Base-by-base conservation (phyloP, 2,329 filamentous ascomycete genomes). In the Talaromyces sp. region DNA sequence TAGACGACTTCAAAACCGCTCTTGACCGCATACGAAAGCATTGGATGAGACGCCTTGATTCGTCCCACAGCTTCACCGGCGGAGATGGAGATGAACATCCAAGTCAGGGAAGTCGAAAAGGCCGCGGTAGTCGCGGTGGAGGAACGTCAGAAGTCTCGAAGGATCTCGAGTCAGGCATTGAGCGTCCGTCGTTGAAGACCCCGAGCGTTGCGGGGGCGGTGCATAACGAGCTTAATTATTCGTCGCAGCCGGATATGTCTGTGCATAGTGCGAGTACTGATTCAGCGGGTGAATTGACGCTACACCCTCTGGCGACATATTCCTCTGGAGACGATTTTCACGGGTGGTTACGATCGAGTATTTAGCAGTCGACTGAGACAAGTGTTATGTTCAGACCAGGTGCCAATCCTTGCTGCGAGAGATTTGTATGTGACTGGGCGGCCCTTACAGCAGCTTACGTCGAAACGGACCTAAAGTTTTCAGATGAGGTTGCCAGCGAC, bases 1-100 rank as follows among this genome's bases (percentile, higher is more conserved):
- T 90, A 11, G 87, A 90, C 70, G 87, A 90, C 69, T 90, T 90
- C 81, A 89, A 89, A 70, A 88, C 86, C 2, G 81, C 81, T 0
- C 72, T 83, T 5, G 82, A 83, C 66, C 70, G 68, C n/a, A 66
- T 77, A 41, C 72, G 74, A 37, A 64, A 67, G 3, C 72, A 77
- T 65, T 76, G 74, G 74, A 66, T 77, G 43, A 24, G 58, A 24
- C 58, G 43, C 14, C 37, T 48, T 13, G 41, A 48, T n/a, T 22
- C 41, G 22, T 22, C 5, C 7, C 48, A 27, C 8, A 52, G 48
- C 45, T 11, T 24, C 0, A 47, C 43, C 11, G 45, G 19, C 19
- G 4, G 27, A 6, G 5, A 31, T 31, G 45, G n/a, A 14, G 19
- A 47, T 11, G 45, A 22, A 11, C 11, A 13, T 13, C 31, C 31